Evolutionary conservation across 345 rosid genomes (phyloP).

Genomic region (Aethionema arabicum): DNA sequence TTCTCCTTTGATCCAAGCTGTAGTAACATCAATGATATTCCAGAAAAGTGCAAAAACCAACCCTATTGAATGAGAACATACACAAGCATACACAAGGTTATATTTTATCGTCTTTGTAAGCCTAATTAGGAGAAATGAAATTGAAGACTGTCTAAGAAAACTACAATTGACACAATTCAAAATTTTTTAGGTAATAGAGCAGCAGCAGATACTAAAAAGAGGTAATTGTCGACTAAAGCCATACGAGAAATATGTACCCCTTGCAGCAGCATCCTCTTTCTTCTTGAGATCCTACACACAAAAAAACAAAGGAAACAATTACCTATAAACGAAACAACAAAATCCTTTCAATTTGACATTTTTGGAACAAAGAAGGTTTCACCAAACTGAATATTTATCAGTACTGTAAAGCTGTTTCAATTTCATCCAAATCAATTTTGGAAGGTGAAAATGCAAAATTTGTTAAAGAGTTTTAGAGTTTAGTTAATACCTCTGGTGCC

Average conservation of each 20-base stretch:
- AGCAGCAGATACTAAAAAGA: not conserved
- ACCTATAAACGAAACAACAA: not conserved
- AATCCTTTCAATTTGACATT: not conserved
- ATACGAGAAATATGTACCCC: conserved; percentile 47
- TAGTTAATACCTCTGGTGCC: too few relatives aligned
- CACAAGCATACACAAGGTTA: not conserved
- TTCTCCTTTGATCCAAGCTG: conserved; percentile 90
- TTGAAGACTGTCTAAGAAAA: not conserved
- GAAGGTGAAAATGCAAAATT: too few relatives aligned
- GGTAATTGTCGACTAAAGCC: conserved; percentile 2
- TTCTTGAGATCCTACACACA: conserved; percentile 69
- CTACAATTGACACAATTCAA: not conserved
- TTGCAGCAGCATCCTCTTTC: conserved; percentile 91
- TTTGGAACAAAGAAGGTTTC: not conserved
- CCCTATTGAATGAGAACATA: conserved; percentile 53
- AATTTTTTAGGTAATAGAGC: conserved; percentile 6
- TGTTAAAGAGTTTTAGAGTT: too few relatives aligned
- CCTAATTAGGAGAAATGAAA: not conserved
- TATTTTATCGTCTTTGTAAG: not conserved
- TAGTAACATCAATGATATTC: conserved; percentile 76
- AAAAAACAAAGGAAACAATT: conserved; percentile 14
- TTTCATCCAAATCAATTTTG: too few relatives aligned
- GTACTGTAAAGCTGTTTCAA: too few relatives aligned
- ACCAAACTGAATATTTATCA: not conserved
- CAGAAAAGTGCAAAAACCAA: conserved; percentile 74